These are phyloP conservation scores for Dissophora ornata DNA, from an alignment of 192 early-diverging fungal species.

Conservation along the genomic window DNA sequence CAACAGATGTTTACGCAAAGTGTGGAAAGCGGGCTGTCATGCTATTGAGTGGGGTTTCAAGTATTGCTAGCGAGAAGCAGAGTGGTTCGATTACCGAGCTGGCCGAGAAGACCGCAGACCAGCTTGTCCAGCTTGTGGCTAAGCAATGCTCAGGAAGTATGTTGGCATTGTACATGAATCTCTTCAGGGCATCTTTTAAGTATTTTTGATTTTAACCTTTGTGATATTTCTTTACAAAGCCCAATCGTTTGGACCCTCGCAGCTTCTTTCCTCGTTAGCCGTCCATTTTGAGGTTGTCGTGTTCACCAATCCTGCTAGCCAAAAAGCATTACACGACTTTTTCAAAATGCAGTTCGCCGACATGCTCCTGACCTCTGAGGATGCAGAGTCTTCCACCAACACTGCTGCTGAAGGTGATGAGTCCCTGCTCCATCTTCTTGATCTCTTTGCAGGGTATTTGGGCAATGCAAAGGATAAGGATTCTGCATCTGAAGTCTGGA, in stretches of 20 bases:
- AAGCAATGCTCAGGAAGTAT: conserved; percentile 47
- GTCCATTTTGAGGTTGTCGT: conserved; percentile 48
- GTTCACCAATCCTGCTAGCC: conserved; percentile 48
- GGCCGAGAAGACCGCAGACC: conserved; percentile 42
- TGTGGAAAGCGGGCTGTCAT: conserved; percentile 33
- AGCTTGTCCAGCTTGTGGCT: conserved; percentile 46
- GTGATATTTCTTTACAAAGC: conserved; percentile 6
- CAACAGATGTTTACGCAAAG: conserved; percentile 31
- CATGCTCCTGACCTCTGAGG: conserved; percentile 44
- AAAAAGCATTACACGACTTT: conserved; percentile 43
- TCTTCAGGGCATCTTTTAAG: no score
- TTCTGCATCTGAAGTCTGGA: conserved; percentile 15
- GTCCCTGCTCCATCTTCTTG: conserved; percentile 39
- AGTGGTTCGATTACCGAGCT: conserved; percentile 16
- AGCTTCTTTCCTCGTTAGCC: conserved; percentile 44
- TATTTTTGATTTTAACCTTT: no score
- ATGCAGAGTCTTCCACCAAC: conserved; percentile 1
- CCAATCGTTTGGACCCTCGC: conserved; percentile 46
- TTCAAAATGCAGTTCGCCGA: conserved; percentile 45
- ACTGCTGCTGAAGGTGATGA: conserved; percentile 2
- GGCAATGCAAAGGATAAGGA: conserved; percentile 41
- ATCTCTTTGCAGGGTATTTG: conserved; percentile 44
- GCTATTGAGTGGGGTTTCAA: conserved; percentile 18
- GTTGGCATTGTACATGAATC: not conserved
- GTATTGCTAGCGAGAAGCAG: conserved; percentile 24